Evolutionary conservation across 1,139 yeast species (phyloP), one percentile per base, ranked within the genome.

Genomic region (Groenewaldozyma auringiensis): DNA sequence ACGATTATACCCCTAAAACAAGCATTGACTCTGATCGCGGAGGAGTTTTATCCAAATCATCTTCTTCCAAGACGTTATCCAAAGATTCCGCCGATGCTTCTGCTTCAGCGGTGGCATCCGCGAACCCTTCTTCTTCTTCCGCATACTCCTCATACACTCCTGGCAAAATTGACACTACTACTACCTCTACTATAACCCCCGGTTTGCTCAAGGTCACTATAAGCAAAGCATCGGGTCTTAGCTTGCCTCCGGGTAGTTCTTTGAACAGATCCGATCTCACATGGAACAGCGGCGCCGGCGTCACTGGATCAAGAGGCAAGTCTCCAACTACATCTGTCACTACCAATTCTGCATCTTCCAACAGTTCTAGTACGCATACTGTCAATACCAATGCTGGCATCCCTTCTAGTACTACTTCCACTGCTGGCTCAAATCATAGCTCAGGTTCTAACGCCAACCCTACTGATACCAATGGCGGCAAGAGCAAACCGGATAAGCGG

Each of bases 201-300:
- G 94, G 94, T 0, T 64, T 83, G 25, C 69, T 84, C 46, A 80
- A 85, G 0, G 83, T 84, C 22, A 81, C 83, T 53, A 73, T 84
- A 29, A 80, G 82, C 59, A 73, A 75, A 34, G 82, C 86, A 4
- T 69, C 73, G 47, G 74, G 78, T 46, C 67, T 83, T 48, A 72
- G 74, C 45, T 69, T 84, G 39, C 94, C 94, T 3, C 78, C 80
- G 33, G 72, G 72, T 13, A 42, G 47, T 37, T 29, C 44, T 2
- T 51, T 54, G 50, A 8, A 25, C 11, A 25, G 11, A 25, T 25
- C 29, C 6, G 29, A 25, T 11, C 9, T 25, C 11, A 25, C 29
- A 8, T 25, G 29, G 29, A 25, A 25, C 11, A 11, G 29, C 29
- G 29, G 52, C 57, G n/a, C 47, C 48, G 20, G 48, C 53, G n/a